A percentile compares a stretch with the other conserved stretches of the same genome.
These are phyloP conservation scores for Neckera pumila DNA, from an alignment of 225 moss, liverwort and hornwort genomes.

Conservation along the genomic window DNA sequence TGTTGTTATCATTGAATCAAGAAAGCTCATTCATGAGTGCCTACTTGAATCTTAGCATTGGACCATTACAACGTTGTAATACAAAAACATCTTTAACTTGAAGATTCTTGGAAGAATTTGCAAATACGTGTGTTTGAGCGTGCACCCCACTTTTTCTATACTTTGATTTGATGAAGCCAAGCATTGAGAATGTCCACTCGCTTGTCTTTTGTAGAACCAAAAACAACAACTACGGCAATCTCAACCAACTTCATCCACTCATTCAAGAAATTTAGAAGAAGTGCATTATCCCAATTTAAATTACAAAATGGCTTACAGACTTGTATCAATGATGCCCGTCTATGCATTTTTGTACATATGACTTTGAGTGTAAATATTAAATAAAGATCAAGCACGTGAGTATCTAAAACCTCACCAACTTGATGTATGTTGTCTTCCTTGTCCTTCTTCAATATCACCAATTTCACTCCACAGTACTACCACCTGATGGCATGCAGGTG, in stretches of 20 bases:
- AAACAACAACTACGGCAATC: background rate
- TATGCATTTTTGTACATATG: too few species aligned
- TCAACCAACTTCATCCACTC: background rate
- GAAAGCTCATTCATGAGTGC: background rate
- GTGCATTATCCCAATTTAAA: background rate
- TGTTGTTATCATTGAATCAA: background rate
- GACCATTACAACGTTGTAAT: fast-evolving
- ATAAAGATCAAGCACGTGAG: background rate
- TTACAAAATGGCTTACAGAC: background rate
- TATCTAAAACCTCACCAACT: background rate
- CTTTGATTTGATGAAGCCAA: background rate
- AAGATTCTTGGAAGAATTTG: background rate
- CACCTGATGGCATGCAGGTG: background rate
- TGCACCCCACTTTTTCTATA: background rate
- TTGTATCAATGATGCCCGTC: background rate
- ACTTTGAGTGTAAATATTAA: background rate
- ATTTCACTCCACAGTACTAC: background rate
- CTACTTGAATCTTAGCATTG: background rate
- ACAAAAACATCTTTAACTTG: fast-evolving
- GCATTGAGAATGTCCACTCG: fast-evolving
- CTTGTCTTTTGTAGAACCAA: background rate
- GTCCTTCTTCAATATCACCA: too few species aligned
- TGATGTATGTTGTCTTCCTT: fast-evolving
- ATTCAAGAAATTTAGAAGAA: background rate
- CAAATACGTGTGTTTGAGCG: background rate